phyloP scores from a whole-genome alignment of 441 rosid species.

The Syzygium malaccense region DNA sequence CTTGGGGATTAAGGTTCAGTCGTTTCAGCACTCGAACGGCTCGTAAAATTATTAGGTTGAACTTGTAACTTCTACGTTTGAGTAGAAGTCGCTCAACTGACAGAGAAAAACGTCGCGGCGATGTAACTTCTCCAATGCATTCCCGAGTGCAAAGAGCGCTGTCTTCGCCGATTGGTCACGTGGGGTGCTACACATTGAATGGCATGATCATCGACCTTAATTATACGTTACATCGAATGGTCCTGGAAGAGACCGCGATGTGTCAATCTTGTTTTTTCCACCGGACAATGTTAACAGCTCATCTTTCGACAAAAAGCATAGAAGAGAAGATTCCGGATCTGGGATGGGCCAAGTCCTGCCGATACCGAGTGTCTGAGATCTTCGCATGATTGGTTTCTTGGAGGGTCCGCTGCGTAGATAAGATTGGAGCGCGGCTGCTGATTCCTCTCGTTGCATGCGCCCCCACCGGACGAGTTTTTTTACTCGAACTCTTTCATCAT shows the following conservation, averaged over 20 bases:
- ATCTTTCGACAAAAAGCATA: neutral
- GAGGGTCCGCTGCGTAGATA: neutral
- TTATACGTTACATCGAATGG: neutral
- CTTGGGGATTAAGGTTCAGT: fast-evolving
- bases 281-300: neutral
- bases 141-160: neutral
- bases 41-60: neutral
- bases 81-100: neutral
- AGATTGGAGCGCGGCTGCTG: neutral
- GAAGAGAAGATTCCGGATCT: neutral
- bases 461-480: neutral
- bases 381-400: neutral
- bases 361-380: neutral
- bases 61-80: neutral
- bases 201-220: neutral
- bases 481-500: neutral
- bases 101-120: neutral
- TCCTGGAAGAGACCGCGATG: neutral
- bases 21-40: neutral
- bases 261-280: neutral
- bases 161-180: neutral
- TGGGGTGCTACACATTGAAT: neutral
- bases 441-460: neutral
- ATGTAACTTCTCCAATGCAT: neutral
- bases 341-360: neutral